Evolutionary conservation across 2,329 filamentous ascomycete genomes (phyloP).

Genomic region (Xylariaceae sp.): DNA sequence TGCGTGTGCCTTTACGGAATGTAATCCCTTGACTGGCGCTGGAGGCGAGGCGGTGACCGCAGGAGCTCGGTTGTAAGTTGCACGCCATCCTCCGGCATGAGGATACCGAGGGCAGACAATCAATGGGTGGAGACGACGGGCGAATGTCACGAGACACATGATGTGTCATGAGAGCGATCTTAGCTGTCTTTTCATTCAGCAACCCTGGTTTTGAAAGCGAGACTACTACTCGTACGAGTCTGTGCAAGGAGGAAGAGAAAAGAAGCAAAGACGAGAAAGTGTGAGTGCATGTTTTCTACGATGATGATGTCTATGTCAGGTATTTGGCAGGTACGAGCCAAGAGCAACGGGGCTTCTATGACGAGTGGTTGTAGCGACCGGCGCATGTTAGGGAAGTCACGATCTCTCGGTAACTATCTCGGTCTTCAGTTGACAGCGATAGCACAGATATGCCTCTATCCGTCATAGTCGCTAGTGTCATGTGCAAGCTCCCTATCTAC

Average conservation of each 20-base stretch:
- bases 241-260: not conserved
- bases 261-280: not conserved
- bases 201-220: not conserved
- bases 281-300: not conserved
- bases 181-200: not conserved
- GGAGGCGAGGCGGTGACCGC: constrained; percentile 12
- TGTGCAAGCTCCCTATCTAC: not conserved
- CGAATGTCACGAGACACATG: constrained; percentile 10
- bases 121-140: constrained; percentile 5
- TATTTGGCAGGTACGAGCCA: not conserved
- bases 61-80: not conserved
- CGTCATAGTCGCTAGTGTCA: not conserved
- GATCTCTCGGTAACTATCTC: too few species aligned
- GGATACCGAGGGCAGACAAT: not conserved
- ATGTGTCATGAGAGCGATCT: constrained; percentile 10
- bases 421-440: too few species aligned
- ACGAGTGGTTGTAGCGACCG: too few species aligned
- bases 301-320: not conserved
- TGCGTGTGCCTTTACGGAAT: too few species aligned
- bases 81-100: not conserved
- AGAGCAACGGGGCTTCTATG: too few species aligned
- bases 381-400: too few species aligned
- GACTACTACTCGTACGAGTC: not conserved
- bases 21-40: too few species aligned
- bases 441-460: too few species aligned